Conservation (phyloP, 2,329 filamentous ascomycete species). For the Aschersonia sp. region DNA sequence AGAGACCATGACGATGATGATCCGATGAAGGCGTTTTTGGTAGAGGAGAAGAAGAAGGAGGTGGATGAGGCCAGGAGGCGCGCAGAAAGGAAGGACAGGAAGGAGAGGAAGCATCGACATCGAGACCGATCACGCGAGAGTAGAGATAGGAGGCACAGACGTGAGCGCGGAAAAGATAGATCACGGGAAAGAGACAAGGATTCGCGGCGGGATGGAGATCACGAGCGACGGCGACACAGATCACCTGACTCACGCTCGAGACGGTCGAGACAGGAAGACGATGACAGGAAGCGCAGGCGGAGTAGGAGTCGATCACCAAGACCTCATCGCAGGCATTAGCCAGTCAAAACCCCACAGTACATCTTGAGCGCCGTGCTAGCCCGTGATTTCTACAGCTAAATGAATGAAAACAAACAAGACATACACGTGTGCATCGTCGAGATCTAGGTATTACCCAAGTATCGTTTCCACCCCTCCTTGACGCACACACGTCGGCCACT, state of each 20-base stretch:
- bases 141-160: slow-evolving; percentile 10
- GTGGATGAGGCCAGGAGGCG: slow-evolving; percentile 51
- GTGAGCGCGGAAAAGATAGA: slow-evolving; percentile 3
- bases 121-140: slow-evolving; percentile 20
- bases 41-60: slow-evolving; percentile 85
- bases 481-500: slow-evolving; percentile 52
- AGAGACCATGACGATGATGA: slow-evolving; percentile 84
- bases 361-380: not conserved
- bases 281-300: slow-evolving; percentile 12
- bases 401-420: not conserved
- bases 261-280: slow-evolving; percentile 15
- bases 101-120: slow-evolving; percentile 21
- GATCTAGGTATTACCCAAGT: slow-evolving; percentile 34
- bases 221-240: slow-evolving; percentile 8
- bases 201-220: slow-evolving; percentile 10
- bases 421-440: not conserved
- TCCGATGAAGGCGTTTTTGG: slow-evolving; percentile 86
- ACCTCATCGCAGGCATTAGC: slow-evolving; percentile 1
- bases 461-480: slow-evolving; percentile 71
- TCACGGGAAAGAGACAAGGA: not conserved
- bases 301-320: slow-evolving; percentile 30
- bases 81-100: slow-evolving; percentile 26
- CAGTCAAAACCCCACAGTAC: no score
- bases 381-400: not conserved
- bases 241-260: slow-evolving; percentile 12